Conservation (phyloP, 306 rosid species). For the Morella rubra region DNA sequence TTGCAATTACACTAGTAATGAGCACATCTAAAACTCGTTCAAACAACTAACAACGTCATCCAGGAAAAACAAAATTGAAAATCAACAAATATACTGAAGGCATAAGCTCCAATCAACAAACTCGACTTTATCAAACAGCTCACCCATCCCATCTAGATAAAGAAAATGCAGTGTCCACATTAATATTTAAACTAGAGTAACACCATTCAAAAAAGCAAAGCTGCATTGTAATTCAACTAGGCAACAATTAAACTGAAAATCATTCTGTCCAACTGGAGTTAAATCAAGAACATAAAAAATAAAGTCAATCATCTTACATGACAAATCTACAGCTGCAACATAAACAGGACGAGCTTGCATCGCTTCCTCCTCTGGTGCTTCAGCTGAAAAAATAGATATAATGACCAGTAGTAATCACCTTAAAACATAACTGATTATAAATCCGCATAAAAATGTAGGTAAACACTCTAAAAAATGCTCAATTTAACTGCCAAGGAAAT, state of each 20-base stretch:
- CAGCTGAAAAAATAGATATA: constrained; percentile 42
- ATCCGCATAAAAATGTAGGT: no score
- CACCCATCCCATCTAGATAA: background rate
- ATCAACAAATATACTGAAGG: background rate
- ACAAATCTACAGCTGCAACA: constrained; percentile 96
- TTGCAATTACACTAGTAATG: background rate
- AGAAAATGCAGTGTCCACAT: background rate
- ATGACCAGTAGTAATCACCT: background rate
- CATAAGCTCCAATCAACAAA: background rate
- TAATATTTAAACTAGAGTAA: background rate
- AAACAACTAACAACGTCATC: background rate
- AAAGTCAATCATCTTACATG: constrained; percentile 53
- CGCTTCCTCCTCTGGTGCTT: constrained; percentile 48
- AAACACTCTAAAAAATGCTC: no score
- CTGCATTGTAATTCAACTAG: background rate
- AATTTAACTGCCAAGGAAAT: no score
- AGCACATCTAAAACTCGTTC: background rate
- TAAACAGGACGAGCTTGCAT: constrained; percentile 81
- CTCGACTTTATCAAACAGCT: background rate
- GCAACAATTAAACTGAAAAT: background rate
- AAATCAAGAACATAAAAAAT: background rate
- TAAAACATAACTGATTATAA: background rate
- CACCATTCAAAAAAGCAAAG: background rate
- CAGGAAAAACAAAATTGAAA: no score
- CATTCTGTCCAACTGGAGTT: background rate